Conservation (phyloP, 2,329 filamentous ascomycete species). For the Alternaria postmessia region DNA sequence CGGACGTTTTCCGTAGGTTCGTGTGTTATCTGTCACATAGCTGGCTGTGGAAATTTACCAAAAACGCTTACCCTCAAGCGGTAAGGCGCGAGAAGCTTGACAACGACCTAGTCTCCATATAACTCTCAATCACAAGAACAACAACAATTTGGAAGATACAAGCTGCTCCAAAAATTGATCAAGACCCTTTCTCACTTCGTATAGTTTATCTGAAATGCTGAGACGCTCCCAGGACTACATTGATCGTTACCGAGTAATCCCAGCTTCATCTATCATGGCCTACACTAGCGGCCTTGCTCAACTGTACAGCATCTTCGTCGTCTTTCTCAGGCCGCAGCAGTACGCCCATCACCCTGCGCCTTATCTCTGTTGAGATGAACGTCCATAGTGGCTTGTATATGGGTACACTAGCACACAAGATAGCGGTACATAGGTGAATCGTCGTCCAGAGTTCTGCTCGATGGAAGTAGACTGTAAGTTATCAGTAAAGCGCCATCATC, state of each 20-base stretch:
- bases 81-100: background rate
- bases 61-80: background rate
- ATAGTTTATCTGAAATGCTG: background rate
- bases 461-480: background rate
- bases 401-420: conserved; percentile 3
- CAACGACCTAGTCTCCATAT: background rate
- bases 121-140: background rate
- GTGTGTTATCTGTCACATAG: background rate
- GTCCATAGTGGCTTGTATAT: background rate
- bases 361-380: background rate
- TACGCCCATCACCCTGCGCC: background rate
- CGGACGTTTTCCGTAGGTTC: background rate
- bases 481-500: background rate
- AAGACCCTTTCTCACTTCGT: background rate
- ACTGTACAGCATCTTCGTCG: background rate
- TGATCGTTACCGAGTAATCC: background rate
- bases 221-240: background rate
- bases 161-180: background rate
- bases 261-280: background rate
- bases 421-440: conserved; percentile 1
- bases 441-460: background rate
- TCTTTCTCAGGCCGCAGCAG: background rate
- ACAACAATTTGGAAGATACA: background rate
- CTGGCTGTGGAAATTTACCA: background rate
- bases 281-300: background rate